Percentiles rank a stretch among this genome's conserved stretches.
phyloP scores from a whole-genome alignment of 306 rosid genomes.

The Pyrus pyrifolia region DNA sequence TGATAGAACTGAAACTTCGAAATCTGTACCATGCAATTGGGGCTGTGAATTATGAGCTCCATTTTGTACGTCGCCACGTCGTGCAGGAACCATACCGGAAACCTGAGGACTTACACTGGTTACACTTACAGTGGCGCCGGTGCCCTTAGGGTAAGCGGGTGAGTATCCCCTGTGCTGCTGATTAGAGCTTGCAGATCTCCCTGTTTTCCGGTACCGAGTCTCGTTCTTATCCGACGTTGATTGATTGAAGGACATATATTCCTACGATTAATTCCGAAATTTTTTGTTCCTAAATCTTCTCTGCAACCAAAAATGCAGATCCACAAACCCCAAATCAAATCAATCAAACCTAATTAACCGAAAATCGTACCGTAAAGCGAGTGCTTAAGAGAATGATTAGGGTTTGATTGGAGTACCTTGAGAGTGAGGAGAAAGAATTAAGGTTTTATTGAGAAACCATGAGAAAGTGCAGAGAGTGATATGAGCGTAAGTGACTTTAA shows the following conservation, averaged over 20 bases:
- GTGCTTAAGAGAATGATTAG: neutral
- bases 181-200: constrained; percentile 70
- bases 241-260: constrained; percentile 98
- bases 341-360: neutral
- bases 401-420: constrained; percentile 29
- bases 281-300: neutral
- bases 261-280: constrained; percentile 43
- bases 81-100: constrained; percentile 34
- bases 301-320: constrained; percentile 47
- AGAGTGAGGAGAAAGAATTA: constrained; percentile 33
- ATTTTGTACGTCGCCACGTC: constrained; percentile 38
- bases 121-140: constrained; percentile 23
- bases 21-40: constrained; percentile 51
- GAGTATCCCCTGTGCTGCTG: constrained; percentile 60
- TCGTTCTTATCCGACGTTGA: constrained; percentile 81
- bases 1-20: neutral
- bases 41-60: constrained; percentile 49
- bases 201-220: constrained; percentile 48
- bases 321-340: constrained; percentile 1
- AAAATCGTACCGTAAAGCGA: neutral
- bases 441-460: constrained; percentile 53
- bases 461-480: neutral
- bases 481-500: no score
- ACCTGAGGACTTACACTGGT: constrained; percentile 45
- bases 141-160: constrained; percentile 52